Evolutionary conservation across 2,329 filamentous ascomycete genomes (phyloP).

Genomic region (Fusarium lyarnte): DNA sequence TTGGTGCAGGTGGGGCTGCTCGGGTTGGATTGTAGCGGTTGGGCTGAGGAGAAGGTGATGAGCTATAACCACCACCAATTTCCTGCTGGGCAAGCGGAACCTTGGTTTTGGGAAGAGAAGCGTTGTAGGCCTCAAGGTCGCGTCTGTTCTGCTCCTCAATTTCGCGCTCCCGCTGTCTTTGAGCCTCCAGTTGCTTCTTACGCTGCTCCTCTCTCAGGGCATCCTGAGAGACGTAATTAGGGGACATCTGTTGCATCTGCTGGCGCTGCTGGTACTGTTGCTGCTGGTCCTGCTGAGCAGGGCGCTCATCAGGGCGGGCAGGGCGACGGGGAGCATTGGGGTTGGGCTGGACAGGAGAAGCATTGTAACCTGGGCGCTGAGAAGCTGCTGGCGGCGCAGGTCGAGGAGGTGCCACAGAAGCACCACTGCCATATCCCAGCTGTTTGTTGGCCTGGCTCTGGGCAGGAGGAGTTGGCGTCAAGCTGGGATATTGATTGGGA

Average conservation of each 20-base stretch:
- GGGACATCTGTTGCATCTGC: constrained; percentile 66
- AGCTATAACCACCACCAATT: constrained; percentile 71
- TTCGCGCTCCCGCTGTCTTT: constrained; percentile 60
- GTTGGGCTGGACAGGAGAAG: constrained; percentile 50
- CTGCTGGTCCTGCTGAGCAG: constrained; percentile 51
- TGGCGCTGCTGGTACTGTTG: constrained; percentile 66
- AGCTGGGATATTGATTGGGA: constrained; percentile 72
- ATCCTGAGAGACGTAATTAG: constrained; percentile 64
- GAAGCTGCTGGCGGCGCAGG: constrained; percentile 63
- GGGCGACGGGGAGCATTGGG: constrained; percentile 56
- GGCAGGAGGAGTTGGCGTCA: constrained; percentile 73
- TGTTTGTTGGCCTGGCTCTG: constrained; percentile 68
- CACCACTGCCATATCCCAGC: constrained; percentile 66
- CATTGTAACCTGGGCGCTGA: constrained; percentile 56
- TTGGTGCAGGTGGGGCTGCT: constrained; percentile 83
- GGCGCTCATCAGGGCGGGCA: constrained; percentile 51
- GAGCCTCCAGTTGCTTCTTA: constrained; percentile 70
- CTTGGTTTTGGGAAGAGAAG: constrained; percentile 84
- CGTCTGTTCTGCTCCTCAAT: constrained; percentile 74
- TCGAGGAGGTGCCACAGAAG: constrained; percentile 73
- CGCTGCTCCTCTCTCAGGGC: constrained; percentile 65
- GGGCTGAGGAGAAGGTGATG: constrained; percentile 51
- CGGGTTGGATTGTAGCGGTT: constrained; percentile 87
- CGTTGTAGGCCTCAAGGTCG: constrained; percentile 89
- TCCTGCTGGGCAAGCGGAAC: constrained; percentile 89